Base-by-base conservation (phyloP, 495 filamentous ascomycete species). In the Aspergillus wentii region DNA sequence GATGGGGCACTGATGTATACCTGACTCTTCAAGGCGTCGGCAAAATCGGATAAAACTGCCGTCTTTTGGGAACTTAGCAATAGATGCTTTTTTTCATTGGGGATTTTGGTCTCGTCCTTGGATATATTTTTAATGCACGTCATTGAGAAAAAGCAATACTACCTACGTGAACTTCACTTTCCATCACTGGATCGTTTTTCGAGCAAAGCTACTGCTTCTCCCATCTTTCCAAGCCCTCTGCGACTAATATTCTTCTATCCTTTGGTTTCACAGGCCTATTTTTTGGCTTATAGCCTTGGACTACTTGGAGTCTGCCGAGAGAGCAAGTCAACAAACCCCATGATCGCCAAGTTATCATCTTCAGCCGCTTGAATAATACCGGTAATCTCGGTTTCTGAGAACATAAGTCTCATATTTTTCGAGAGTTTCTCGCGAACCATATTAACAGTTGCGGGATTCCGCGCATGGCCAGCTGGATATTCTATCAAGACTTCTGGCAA, bases 1-100 rank as follows among this genome's bases (percentile, higher is more conserved):
- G 92, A 10, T 98, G 92, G 92, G 92, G 92, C 3, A 81, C 83
- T 36, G 78, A 90, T 69, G 85, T 90, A 10, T 90, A 88, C 58
- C 44, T 90, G 40, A 83, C 76, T 28, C 54, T 98, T 49, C 86
- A 88, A 57, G 92, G 92, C 8, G 82, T 98, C 25, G 88, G 86
- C 3, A 83, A 71, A 56, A 76, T 84, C 18, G 56, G 61, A 30
- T 59, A 45, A 62, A 35, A 7, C 15, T 17, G 29, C 18, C 26
- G 29, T 13, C 26, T 44, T 14, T n/a, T n/a, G n/a, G n/a, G n/a
- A n/a, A n/a, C n/a, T n/a, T n/a, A n/a, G n/a, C n/a, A n/a, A n/a
- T n/a, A n/a, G n/a, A n/a, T n/a, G n/a, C n/a, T n/a, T n/a, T n/a
- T n/a, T n/a, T n/a, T n/a, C n/a, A n/a, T n/a, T n/a, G n/a, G n/a